A percentile compares a stretch with the other conserved stretches of the same genome.
These are phyloP conservation scores for Alternaria hordeiaustralica DNA, from an alignment of 2,329 filamentous ascomycete genomes.

Conservation along the genomic window DNA sequence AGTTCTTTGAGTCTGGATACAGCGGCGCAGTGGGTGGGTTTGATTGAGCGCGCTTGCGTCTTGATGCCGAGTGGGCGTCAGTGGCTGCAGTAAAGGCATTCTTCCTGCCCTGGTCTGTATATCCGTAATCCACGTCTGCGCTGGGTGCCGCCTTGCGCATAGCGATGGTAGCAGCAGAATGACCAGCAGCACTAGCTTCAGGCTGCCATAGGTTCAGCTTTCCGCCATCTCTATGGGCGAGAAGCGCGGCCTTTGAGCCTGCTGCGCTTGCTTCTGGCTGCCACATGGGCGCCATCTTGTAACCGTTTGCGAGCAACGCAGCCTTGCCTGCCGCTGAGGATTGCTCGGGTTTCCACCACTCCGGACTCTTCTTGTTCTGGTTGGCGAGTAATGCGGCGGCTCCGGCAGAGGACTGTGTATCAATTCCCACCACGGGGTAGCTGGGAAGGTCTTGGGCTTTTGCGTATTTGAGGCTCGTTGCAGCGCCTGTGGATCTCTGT, in stretches of 20 bases:
- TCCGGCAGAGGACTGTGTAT: constrained; percentile 67
- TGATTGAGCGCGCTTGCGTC: constrained; percentile 69
- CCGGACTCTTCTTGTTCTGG: constrained; percentile 69
- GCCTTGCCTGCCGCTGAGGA: constrained; percentile 64
- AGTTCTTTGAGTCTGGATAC: constrained; percentile 65
- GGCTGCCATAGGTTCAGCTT: constrained; percentile 62
- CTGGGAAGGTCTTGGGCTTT: constrained; percentile 75
- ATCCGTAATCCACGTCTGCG: constrained; percentile 55
- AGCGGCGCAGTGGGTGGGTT: constrained; percentile 54
- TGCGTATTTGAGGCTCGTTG: constrained; percentile 72
- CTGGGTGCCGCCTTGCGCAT: constrained; percentile 61
- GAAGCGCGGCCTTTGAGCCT: constrained; percentile 75
- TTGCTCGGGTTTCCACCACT: constrained; percentile 70
- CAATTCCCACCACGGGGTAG: constrained; percentile 71
- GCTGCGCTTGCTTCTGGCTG: constrained; percentile 68
- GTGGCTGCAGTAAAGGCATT: constrained; percentile 78
- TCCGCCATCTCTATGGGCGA: constrained; percentile 64
- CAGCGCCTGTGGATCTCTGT: constrained; percentile 58
- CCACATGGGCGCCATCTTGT: constrained; percentile 67
- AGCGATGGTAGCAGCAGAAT: constrained; percentile 74
- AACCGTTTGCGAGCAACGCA: constrained; percentile 65
- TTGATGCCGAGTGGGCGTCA: constrained; percentile 68
- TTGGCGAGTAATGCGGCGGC: constrained; percentile 78
- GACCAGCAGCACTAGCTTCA: constrained; percentile 60
- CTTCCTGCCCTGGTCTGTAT: constrained; percentile 60